Evolutionary conservation across 2,329 filamentous ascomycete species (phyloP).

Genomic region (Exophiala sp.): DNA sequence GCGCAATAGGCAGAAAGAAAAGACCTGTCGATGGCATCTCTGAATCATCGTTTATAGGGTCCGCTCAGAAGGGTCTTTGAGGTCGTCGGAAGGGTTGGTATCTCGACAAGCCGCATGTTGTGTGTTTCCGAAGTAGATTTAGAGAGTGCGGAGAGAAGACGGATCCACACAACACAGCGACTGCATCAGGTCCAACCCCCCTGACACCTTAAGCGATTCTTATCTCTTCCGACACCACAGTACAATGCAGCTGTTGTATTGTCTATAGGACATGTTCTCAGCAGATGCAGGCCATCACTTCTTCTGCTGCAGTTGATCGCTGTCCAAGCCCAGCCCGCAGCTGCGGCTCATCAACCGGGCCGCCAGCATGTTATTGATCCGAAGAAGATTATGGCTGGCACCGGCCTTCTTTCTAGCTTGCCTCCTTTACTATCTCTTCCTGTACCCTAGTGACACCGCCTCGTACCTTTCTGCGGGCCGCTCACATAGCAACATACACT

Average conservation of each 20-base stretch:
- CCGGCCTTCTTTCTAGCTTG: slow-evolving; percentile 22
- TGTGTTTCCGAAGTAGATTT: not conserved
- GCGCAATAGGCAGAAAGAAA: slow-evolving; percentile 20
- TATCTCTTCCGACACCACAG: no score
- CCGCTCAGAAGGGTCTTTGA: no score
- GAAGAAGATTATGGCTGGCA: slow-evolving; percentile 25
- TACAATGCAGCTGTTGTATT: not conserved
- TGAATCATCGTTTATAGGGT: not conserved
- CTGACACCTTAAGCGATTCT: not conserved
- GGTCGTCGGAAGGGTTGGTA: no score
- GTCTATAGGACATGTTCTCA: no score
- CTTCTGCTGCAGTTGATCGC: not conserved
- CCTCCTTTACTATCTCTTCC: slow-evolving; percentile 24
- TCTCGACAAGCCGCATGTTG: no score
- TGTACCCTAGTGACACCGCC: slow-evolving; percentile 11
- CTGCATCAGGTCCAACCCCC: not conserved
- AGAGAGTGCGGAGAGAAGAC: not conserved
- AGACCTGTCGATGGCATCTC: slow-evolving; percentile 20
- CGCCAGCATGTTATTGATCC: slow-evolving; percentile 22
- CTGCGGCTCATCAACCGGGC: not conserved
- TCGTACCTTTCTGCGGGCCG: not conserved
- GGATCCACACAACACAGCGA: no score
- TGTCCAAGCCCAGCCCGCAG: not conserved
- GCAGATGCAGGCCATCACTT: not conserved
- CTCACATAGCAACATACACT: slow-evolving; percentile 13